phyloP scores from a whole-genome alignment of 768 basidiomycete species.

The Trametes coccinea region DNA sequence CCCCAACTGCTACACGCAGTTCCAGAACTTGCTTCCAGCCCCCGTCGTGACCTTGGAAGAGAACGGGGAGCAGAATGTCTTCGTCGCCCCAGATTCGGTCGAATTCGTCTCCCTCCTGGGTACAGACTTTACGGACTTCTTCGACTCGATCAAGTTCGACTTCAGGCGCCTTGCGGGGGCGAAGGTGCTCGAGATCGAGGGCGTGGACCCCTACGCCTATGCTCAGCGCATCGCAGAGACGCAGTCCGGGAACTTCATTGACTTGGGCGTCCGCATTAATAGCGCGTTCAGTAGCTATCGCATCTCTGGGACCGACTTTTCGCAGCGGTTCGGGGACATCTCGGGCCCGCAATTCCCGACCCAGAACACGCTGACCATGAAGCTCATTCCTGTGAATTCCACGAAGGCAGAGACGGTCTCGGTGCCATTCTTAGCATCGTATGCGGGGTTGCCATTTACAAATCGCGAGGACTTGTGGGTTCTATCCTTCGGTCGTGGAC shows the following conservation, averaged over 20 bases:
- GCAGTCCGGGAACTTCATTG: slow-evolving; percentile 63
- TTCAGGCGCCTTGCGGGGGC: slow-evolving; percentile 65
- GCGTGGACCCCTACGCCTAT: slow-evolving; percentile 52
- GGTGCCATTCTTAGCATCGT: slow-evolving; percentile 54
- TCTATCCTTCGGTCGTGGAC: neutral
- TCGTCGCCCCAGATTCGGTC: slow-evolving; percentile 55
- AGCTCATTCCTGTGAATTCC: slow-evolving; percentile 46
- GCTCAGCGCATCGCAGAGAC: slow-evolving; percentile 57
- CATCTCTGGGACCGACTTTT: slow-evolving; percentile 41
- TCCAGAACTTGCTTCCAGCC: slow-evolving; percentile 53
- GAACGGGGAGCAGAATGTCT: slow-evolving; percentile 46
- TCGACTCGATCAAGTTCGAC: slow-evolving; percentile 51
- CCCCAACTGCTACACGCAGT: slow-evolving; percentile 51
- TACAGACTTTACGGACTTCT: slow-evolving; percentile 44
- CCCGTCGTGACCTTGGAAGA: slow-evolving; percentile 54
- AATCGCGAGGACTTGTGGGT: slow-evolving; percentile 54
- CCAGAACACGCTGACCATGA: slow-evolving; percentile 48
- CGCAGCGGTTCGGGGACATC: slow-evolving; percentile 58
- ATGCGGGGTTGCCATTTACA: slow-evolving; percentile 48
- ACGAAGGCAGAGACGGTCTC: slow-evolving; percentile 49
- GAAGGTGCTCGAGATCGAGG: slow-evolving; percentile 53
- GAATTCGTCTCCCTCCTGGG: slow-evolving; percentile 51
- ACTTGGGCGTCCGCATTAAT: slow-evolving; percentile 64
- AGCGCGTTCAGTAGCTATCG: slow-evolving; percentile 62
- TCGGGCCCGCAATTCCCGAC: slow-evolving; percentile 54